Evolutionary conservation across 1,284 basidiomycete species (phyloP), one percentile per base, ranked within the genome.

Genomic region (Fistulina hepatica): DNA sequence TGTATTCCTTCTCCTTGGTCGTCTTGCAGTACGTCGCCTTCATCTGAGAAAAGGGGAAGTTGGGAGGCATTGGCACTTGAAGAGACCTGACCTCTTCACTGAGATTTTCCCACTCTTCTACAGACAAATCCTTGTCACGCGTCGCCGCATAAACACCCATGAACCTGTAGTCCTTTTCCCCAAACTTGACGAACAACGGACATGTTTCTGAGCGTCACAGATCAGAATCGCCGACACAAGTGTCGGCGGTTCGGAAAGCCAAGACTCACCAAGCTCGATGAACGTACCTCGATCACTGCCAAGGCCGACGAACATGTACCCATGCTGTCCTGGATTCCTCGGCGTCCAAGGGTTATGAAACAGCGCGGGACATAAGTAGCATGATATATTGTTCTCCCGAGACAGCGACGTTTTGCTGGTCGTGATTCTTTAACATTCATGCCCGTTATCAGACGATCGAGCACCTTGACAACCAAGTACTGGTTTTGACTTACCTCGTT

Each of bases 301-400:
- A 35, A 66, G 55, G 12, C 64, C 65, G 15, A 67, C 63, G 32
- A 69, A 67, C 48, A 67, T 64, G 39, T 59, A 69, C 6, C 65
- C 65, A 36, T 66, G 62, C 37, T 61, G 48, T 16, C 65, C 65
- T 8, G 63, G 60, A 3, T 33, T 43, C 11, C 52, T 49, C 4
- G 65, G 65, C 37, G 62, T 64, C 66, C 65, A 69, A 10, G 64
- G 63, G 38, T 67, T 67, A 34, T 61, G 58, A 25, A 59, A 56
- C 3, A 61, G 43, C 12, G 61, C 56, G 4, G 65, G 65, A 40
- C 63, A 65, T 2, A 67, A 46, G 45, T 64, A 64, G 21, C 55
- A n/a, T n/a, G n/a, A n/a, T n/a, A n/a, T n/a, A n/a, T 49, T 44
- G 12, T 42, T 41, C 17, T 48, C 43, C 40, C 49, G 53, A 10